phyloP scores from a whole-genome alignment of 2,329 filamentous ascomycete species.

The Botrytis aclada region DNA sequence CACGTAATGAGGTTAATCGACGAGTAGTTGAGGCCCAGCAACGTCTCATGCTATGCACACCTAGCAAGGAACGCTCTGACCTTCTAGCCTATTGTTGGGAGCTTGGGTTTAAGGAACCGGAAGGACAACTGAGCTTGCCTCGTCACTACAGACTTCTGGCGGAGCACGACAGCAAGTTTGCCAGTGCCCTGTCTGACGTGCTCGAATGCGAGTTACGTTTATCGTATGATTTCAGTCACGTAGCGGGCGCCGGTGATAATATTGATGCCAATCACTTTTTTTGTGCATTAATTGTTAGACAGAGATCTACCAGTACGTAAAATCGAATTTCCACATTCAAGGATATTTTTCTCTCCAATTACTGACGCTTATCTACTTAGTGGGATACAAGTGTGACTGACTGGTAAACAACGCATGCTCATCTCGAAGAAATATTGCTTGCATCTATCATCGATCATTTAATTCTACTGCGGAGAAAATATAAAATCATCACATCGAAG shows the following conservation, averaged over 20 bases:
- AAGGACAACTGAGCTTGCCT: not conserved
- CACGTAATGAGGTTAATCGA: not conserved
- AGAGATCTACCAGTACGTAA: not conserved
- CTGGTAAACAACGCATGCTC: not conserved
- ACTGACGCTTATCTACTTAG: not conserved
- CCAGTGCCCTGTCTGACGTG: not conserved
- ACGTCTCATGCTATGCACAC: not conserved
- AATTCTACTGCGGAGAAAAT: not conserved
- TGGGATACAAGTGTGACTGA: not conserved
- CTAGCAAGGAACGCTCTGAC: not conserved
- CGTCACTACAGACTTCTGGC: not conserved
- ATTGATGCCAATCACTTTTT: not conserved
- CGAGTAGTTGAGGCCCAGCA: not conserved
- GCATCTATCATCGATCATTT: not conserved
- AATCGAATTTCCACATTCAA: not conserved
- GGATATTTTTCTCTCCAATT: not conserved
- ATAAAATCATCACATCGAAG: too few relatives aligned
- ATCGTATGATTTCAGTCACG: fast-evolving
- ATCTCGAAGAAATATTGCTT: not conserved
- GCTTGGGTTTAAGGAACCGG: not conserved
- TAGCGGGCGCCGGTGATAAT: not conserved
- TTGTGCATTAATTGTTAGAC: not conserved
- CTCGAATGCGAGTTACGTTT: not conserved
- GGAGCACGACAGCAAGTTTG: not conserved
- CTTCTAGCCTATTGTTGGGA: not conserved